Evolutionary conservation across 352 stramenopile genomes (phyloP), one percentile per base, ranked within the genome.

Genomic region (Phytophthora crassamura): DNA sequence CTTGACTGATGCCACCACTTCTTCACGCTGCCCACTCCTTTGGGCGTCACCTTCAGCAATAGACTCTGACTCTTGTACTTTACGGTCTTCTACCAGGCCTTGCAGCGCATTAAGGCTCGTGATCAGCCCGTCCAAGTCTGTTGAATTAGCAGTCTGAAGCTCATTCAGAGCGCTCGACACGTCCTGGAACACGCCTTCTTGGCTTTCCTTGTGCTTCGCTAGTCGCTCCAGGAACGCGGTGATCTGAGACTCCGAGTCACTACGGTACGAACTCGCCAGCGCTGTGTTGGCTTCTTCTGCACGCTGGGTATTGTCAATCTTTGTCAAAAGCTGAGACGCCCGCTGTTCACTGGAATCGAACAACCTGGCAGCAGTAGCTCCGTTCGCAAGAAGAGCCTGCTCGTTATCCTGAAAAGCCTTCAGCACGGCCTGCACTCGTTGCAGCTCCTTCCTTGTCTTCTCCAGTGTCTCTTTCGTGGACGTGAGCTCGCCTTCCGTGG

Each of bases 321-420:
- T 91, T 7, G 71, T 66, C 15, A 83, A 49, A 34, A 94, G 55
- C 30, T 76, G 58, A n/a, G 70, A 47, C 0, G 66, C 67, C 10
- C 74, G 71, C n/a, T 75, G 61, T 63, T 93, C 79, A 42, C 84
- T 90, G 11, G 85, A 79, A 28, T 65, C 56, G 51, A 86, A 91
- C 34, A 92, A 35, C 38, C 76, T 84, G 1, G 73, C 73, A 36
- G 84, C 86, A 10, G 58, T 76, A 25, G 59, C 64, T 20, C 82
- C 86, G 16, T 79, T 87, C n/a, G 58, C 64, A 10, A 94, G 58
- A 40, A 94, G 43, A 7, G 77, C 59, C 47, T 74, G 33, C 41
- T 94, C 86, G 49, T 94, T 91, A 6, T 62, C 47, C 41, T 86
- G 63, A 47, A 77, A 94, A 12, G 76, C 66, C 20, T 64, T 61